Evolutionary conservation across 2,329 filamentous ascomycete species (phyloP).

Genomic region (Septoria petroselini): DNA sequence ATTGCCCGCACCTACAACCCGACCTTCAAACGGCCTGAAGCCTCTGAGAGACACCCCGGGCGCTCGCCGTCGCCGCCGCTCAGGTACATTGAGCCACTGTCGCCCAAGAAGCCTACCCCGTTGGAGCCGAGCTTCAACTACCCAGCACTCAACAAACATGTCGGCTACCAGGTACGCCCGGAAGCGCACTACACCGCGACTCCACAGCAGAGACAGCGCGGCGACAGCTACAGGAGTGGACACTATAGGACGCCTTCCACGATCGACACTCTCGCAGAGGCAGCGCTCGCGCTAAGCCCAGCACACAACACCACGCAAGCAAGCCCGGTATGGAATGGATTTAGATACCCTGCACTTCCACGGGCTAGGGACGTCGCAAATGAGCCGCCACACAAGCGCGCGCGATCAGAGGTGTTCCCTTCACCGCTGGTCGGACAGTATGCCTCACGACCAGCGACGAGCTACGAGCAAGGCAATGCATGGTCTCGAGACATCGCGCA

Average conservation of each 20-base stretch:
- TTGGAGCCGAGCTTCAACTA: constrained; percentile 39
- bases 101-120: constrained; percentile 32
- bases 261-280: constrained; percentile 47
- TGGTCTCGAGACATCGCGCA: constrained; percentile 17
- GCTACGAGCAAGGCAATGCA: constrained; percentile 43
- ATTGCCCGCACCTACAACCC: constrained; percentile 5
- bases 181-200: constrained; percentile 25
- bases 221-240: constrained; percentile 25
- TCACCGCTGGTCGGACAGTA: constrained; percentile 43
- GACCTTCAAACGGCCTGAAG: constrained; percentile 6
- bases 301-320: constrained; percentile 22
- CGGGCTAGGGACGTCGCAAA: constrained; percentile 33
- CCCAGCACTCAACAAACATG: constrained; percentile 32
- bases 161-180: constrained; percentile 25
- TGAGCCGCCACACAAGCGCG: constrained; percentile 58
- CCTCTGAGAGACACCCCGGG: constrained; percentile 11
- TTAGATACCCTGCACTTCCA: constrained; percentile 24
- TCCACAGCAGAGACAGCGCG: constrained; percentile 21
- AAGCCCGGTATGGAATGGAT: constrained; percentile 23
- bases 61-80: constrained; percentile 37
- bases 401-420: constrained; percentile 56
- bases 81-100: constrained; percentile 38
- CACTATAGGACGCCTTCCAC: constrained; percentile 37
- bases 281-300: constrained; percentile 43
- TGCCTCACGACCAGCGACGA: constrained; percentile 47